A percentile compares a stretch with the other conserved stretches of the same genome.
Evolutionary conservation across 768 basidiomycete species (phyloP).

Genomic region (Trametes villosa): DNA sequence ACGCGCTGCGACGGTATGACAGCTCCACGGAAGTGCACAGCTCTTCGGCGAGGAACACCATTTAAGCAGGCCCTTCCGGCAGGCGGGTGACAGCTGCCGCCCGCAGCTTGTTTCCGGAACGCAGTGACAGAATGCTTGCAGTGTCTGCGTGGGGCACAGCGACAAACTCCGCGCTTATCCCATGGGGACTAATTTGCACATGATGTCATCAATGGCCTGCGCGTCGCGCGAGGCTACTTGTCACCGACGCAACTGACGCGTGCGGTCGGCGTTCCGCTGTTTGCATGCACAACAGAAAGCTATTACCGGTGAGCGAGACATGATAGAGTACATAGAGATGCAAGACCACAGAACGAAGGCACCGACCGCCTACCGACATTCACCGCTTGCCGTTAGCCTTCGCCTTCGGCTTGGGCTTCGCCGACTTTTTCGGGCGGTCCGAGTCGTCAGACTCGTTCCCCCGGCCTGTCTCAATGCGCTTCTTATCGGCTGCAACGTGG

Average conservation of each 20-base stretch:
- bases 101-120: too few relatives aligned
- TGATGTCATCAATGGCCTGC: too few relatives aligned
- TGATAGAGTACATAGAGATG: constrained; percentile 1
- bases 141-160: too few relatives aligned
- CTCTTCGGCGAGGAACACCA: neutral
- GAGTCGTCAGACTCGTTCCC: constrained; percentile 45
- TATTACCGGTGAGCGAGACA: neutral
- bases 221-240: too few relatives aligned
- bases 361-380: neutral
- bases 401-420: constrained; percentile 31
- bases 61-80: neutral
- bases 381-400: constrained; percentile 35
- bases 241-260: too few relatives aligned
- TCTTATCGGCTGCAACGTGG: constrained; percentile 47
- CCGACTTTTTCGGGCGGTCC: constrained; percentile 47
- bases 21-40: neutral
- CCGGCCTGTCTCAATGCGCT: constrained; percentile 39
- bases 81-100: too few relatives aligned
- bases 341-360: too few relatives aligned
- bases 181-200: too few relatives aligned
- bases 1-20: too few relatives aligned
- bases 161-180: too few relatives aligned
- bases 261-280: too few relatives aligned
- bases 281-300: neutral
- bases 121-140: too few relatives aligned